Conservation (phyloP, 768 basidiomycete genomes). For the Postia placenta region DNA sequence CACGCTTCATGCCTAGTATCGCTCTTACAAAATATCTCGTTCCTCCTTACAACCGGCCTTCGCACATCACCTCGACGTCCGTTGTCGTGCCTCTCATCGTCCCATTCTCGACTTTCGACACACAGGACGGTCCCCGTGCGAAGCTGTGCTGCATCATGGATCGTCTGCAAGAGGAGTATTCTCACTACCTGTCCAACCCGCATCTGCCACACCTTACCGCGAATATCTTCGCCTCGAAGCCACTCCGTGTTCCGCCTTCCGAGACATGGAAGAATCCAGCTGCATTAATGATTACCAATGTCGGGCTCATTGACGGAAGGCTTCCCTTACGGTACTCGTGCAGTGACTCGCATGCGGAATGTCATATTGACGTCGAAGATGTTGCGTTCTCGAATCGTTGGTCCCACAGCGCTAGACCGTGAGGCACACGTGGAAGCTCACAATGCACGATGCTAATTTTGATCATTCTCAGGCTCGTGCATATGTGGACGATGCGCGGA, state of each 20-base stretch:
- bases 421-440: not conserved
- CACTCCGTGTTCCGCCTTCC: not conserved
- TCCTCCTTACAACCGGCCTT: too few species aligned
- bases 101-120: not conserved
- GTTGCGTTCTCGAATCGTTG: not conserved
- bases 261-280: not conserved
- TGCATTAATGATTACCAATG: not conserved
- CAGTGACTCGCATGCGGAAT: not conserved
- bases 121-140: not conserved
- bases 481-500: not conserved
- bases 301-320: conserved; percentile 3
- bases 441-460: too few species aligned
- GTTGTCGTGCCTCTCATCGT: too few species aligned
- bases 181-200: conserved; percentile 1
- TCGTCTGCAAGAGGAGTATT: not conserved
- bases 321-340: not conserved
- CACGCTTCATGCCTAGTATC: too few species aligned
- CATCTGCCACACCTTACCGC: conserved; percentile 2
- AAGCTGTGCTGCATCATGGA: not conserved
- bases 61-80: too few species aligned
- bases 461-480: not conserved
- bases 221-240: not conserved
- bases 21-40: too few species aligned
- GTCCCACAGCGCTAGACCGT: not conserved
- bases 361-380: not conserved